Percentiles rank a stretch among this genome's conserved stretches.
Conservation (phyloP, 108 stramenopile species). For the Fragilaria radians region DNA sequence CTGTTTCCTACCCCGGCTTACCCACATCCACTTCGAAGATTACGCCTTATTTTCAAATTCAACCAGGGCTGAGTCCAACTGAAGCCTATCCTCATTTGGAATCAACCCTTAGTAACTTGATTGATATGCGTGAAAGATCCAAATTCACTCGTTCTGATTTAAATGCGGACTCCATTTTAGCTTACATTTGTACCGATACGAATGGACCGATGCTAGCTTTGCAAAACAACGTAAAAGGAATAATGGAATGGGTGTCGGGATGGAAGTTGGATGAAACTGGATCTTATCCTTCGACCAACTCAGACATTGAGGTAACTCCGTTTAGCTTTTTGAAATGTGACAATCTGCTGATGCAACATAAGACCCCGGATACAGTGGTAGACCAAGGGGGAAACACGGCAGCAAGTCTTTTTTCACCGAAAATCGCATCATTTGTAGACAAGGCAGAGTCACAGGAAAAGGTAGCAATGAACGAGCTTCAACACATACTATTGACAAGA, state of each 20-base stretch:
- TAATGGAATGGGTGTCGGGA: conserved; percentile 53
- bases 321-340: conserved; percentile 26
- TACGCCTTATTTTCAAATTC: conserved; percentile 2
- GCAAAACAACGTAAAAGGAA: conserved; percentile 20
- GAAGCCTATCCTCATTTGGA: conserved; percentile 54
- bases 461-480: too few species aligned
- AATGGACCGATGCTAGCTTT: conserved; percentile 50
- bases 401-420: too few species aligned
- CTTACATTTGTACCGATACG: conserved; percentile 50
- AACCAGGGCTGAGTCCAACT: conserved; percentile 16
- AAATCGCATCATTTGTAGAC: too few species aligned
- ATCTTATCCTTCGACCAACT: conserved; percentile 28
- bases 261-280: conserved; percentile 37
- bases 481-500: too few species aligned
- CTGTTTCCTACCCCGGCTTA: conserved; percentile 18
- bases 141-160: conserved; percentile 47
- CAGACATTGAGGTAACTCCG: conserved; percentile 40
- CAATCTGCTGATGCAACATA: conserved; percentile 3
- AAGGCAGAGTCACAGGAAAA: too few species aligned
- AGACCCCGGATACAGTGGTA: too few species aligned
- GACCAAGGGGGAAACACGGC: too few species aligned
- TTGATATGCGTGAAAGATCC: conserved; percentile 43
- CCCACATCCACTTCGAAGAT: neutral
- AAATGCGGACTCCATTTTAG: conserved; percentile 73
- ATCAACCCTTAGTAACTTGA: conserved; percentile 28